Percentiles rank a stretch among this genome's conserved stretches.
Evolutionary conservation across 208 protist species (phyloP).

Genomic region (Lotmaria passim): DNA sequence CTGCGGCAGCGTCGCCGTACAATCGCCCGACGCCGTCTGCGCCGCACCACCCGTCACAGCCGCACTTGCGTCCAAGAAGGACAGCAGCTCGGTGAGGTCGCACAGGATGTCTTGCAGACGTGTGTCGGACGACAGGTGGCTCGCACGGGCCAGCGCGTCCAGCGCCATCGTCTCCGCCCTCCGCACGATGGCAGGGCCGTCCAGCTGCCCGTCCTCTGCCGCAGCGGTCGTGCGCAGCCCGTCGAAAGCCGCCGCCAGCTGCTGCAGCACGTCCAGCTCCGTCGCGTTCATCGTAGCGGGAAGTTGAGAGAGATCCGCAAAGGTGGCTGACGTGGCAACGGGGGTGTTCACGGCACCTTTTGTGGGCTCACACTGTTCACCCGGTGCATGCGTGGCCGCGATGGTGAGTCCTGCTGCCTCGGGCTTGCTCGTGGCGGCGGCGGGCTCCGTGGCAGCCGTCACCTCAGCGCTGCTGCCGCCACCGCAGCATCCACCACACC

Average conservation of each 20-base stretch:
- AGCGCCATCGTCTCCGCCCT: constrained; percentile 26
- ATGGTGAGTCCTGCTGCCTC: not conserved
- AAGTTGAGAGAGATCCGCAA: not conserved
- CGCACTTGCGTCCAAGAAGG: constrained; percentile 33
- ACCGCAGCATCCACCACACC: not conserved
- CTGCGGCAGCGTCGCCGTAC: constrained; percentile 34
- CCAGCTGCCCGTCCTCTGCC: constrained; percentile 6
- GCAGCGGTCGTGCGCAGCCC: constrained; percentile 9
- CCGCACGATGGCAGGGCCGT: constrained; percentile 9
- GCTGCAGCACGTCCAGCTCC: constrained; percentile 22
- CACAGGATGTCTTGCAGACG: constrained; percentile 42
- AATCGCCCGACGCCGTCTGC: constrained; percentile 28
- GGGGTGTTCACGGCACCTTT: not conserved
- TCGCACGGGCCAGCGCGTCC: constrained; percentile 11
- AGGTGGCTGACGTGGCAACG: not conserved
- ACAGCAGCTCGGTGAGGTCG: constrained; percentile 26
- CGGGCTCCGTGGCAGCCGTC: not conserved
- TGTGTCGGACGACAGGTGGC: constrained; percentile 17
- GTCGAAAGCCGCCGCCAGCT: constrained; percentile 28
- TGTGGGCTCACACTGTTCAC: not conserved
- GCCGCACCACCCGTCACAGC: constrained; percentile 31
- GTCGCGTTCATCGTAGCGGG: not conserved
- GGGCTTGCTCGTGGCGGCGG: not conserved
- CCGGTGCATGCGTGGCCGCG: not conserved
- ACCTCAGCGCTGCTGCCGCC: not conserved